Percentiles rank a stretch among this genome's conserved stretches.
phyloP scores from a whole-genome alignment of 495 filamentous ascomycete species.

The Clavariopsis aquatica region DNA sequence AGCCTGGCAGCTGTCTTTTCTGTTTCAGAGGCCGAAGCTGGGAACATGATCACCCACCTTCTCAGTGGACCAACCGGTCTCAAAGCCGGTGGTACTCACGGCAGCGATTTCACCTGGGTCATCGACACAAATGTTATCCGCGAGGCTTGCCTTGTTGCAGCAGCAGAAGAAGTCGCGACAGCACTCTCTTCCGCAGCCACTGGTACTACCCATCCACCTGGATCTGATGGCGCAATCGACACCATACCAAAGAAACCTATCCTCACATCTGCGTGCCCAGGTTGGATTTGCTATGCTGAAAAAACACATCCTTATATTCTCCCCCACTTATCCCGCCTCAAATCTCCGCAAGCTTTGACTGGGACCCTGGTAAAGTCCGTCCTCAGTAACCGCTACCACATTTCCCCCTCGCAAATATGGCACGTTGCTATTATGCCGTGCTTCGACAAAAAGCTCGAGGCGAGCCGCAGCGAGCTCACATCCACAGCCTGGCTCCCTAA shows the following conservation, averaged over 20 bases:
- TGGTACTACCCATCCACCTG: slow-evolving; percentile 25
- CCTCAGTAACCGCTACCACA: slow-evolving; percentile 66
- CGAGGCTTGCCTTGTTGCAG: slow-evolving; percentile 73
- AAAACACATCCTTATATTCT: slow-evolving; percentile 93
- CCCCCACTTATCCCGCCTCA: slow-evolving; percentile 85
- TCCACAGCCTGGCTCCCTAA: slow-evolving; percentile 65
- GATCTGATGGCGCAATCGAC: slow-evolving; percentile 32
- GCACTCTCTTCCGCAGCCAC: slow-evolving; percentile 28
- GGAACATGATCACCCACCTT: slow-evolving; percentile 79
- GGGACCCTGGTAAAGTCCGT: slow-evolving; percentile 87
- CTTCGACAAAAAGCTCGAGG: slow-evolving; percentile 98
- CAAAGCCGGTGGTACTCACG: slow-evolving; percentile 64
- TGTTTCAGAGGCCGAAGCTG: slow-evolving; percentile 70
- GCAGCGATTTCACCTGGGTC: slow-evolving; percentile 80
- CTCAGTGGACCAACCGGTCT: slow-evolving; percentile 71
- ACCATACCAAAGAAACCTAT: slow-evolving; percentile 66
- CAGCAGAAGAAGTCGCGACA: slow-evolving; percentile 69
- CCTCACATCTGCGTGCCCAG: slow-evolving; percentile 87
- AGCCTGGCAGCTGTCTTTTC: slow-evolving; percentile 80
- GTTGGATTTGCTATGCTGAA: slow-evolving; percentile 98
- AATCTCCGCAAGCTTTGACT: slow-evolving; percentile 89
- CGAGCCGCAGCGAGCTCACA: slow-evolving; percentile 88
- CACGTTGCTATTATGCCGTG: slow-evolving; percentile 95
- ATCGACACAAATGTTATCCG: slow-evolving; percentile 81
- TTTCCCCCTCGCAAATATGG: slow-evolving; percentile 82